Percentiles rank a stretch among this genome's conserved stretches.
These are phyloP conservation scores for Diutina ranongensis DNA, from an alignment of 1,139 yeast species.

Conservation along the genomic window DNA sequence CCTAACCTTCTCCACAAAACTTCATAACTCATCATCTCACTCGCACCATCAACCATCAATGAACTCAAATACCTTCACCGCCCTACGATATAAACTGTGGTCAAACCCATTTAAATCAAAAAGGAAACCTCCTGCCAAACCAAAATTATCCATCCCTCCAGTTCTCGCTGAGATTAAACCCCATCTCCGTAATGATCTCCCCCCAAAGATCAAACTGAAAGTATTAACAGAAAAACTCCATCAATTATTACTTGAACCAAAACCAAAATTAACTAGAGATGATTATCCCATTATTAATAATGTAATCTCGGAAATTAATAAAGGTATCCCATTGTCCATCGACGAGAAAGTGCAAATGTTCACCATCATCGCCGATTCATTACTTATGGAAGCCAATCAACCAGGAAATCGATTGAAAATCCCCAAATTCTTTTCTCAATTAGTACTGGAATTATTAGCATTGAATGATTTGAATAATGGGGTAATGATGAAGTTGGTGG, in stretches of 20 bases:
- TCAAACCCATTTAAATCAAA: not conserved
- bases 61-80: no score
- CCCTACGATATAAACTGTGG: no score
- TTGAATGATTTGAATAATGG: not conserved
- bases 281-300: not conserved
- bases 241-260: not conserved
- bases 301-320: not conserved
- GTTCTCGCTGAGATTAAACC: not conserved
- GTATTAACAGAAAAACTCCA: not conserved
- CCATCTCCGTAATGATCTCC: slow-evolving; percentile 2
- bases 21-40: no score
- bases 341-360: not conserved
- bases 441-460: not conserved
- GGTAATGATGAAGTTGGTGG: not conserved
- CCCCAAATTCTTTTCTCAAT: not conserved
- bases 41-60: no score
- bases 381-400: not conserved
- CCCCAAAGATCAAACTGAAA: slow-evolving; percentile 2
- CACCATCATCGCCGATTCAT: not conserved
- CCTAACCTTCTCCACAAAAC: no score
- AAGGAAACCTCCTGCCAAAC: not conserved
- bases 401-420: slow-evolving; percentile 2
- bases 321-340: not conserved
- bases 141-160: not conserved
- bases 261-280: not conserved